phyloP scores from a whole-genome alignment of 768 basidiomycete genomes.

The Pisolithus orientalis region DNA sequence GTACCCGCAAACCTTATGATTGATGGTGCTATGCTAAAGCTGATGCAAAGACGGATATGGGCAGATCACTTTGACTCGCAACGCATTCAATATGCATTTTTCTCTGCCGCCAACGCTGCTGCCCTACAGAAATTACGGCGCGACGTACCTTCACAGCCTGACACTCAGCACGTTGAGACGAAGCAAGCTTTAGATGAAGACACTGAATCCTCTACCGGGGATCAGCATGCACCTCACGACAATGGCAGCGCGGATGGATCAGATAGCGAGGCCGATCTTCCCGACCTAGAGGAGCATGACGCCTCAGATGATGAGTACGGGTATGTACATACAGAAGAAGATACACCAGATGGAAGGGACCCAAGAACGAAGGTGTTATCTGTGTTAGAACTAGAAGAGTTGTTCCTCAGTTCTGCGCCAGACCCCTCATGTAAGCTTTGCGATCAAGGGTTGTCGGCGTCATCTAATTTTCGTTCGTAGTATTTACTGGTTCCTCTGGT shows the following conservation, averaged over 20 bases:
- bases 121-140: conserved; percentile 74
- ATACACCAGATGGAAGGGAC: conserved; percentile 46
- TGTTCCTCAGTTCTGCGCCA: conserved; percentile 70
- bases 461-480: conserved; percentile 32
- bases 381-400: conserved; percentile 81
- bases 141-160: conserved; percentile 32
- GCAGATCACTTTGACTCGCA: conserved; percentile 84
- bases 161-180: conserved; percentile 14
- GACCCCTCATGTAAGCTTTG: conserved; percentile 53
- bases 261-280: conserved; percentile 23
- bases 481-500: conserved; percentile 53
- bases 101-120: conserved; percentile 84
- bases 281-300: conserved; percentile 24
- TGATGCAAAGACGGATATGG: conserved; percentile 61
- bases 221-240: conserved; percentile 20
- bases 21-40: background rate
- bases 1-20: background rate
- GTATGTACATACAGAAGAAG: conserved; percentile 52
- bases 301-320: conserved; percentile 33
- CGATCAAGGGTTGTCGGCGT: background rate
- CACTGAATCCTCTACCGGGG: conserved; percentile 24
- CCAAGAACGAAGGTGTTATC: conserved; percentile 71
- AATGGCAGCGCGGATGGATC: conserved; percentile 20
- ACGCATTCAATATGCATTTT: conserved; percentile 79
- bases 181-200: conserved; percentile 7